Evolutionary conservation across 2,329 filamentous ascomycete genomes (phyloP).

Genomic region (Venturia carpophila): DNA sequence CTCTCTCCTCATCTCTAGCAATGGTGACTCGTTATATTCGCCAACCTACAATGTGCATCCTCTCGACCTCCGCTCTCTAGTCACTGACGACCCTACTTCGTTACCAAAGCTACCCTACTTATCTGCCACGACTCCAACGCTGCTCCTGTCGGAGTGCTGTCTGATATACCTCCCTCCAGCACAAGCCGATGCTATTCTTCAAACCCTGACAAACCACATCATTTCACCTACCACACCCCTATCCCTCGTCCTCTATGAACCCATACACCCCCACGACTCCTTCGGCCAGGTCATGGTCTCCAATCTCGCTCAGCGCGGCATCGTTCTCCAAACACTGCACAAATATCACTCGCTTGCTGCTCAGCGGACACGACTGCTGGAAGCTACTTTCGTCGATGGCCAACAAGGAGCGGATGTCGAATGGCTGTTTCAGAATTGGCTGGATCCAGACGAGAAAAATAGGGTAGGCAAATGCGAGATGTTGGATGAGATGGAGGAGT

Average conservation of each 20-base stretch:
- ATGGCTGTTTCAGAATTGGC: constrained; percentile 72
- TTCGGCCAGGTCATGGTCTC: constrained; percentile 90
- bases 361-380: constrained; percentile 59
- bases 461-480: constrained; percentile 74
- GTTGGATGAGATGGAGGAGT: constrained; percentile 92
- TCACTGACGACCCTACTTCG: constrained; percentile 24
- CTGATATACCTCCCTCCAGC: constrained; percentile 72
- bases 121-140: constrained; percentile 58
- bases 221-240: constrained; percentile 41
- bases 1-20: constrained; percentile 31
- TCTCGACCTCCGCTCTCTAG: constrained; percentile 60
- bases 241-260: constrained; percentile 76
- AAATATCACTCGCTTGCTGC: constrained; percentile 59
- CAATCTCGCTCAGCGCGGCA: constrained; percentile 75
- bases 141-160: constrained; percentile 91
- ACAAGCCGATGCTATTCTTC: constrained; percentile 56
- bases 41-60: constrained; percentile 47
- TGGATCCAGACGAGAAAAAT: constrained; percentile 62
- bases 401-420: constrained; percentile 53
- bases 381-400: constrained; percentile 56
- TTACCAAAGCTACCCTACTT: constrained; percentile 35
- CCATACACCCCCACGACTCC: constrained; percentile 71
- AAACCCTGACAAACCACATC: constrained; percentile 30
- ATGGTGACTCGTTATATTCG: constrained; percentile 39
- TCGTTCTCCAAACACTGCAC: constrained; percentile 75